Percentiles rank a stretch among this genome's conserved stretches.
Conservation (phyloP, 148 eudicot species). For the Amaranthus palmeri region DNA sequence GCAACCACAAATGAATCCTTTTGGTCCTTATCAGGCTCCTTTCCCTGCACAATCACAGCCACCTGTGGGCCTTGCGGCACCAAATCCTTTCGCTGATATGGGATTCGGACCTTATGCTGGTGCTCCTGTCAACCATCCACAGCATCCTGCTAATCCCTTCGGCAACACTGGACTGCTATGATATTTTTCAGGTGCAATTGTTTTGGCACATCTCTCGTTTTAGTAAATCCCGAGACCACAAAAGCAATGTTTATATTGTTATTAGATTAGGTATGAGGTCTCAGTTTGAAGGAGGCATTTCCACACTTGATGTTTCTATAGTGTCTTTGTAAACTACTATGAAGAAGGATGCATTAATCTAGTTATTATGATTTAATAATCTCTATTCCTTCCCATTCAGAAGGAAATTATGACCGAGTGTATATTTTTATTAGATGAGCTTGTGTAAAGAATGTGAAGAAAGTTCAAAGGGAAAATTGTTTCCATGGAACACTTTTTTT, state of each 20-base stretch:
- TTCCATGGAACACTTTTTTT: too few relatives aligned
- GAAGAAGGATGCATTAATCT: slow-evolving; percentile 7
- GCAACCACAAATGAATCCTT: slow-evolving; percentile 60
- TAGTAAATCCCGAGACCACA: slow-evolving; percentile 9
- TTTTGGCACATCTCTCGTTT: neutral
- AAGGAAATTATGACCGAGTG: neutral
- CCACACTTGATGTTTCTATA: neutral
- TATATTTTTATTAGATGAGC: too few relatives aligned
- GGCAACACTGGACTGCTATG: slow-evolving; percentile 39
- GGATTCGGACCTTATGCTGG: slow-evolving; percentile 35
- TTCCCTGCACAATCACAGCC: slow-evolving; percentile 56
- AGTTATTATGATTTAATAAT: slow-evolving; percentile 14
- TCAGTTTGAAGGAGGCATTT: neutral
- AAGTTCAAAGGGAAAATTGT: too few relatives aligned
- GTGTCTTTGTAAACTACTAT: neutral
- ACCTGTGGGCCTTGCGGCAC: slow-evolving; percentile 20
- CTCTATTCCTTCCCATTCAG: slow-evolving; percentile 1
- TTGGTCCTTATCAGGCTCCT: slow-evolving; percentile 56
- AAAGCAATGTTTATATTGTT: slow-evolving; percentile 10
- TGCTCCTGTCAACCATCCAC: slow-evolving; percentile 27
- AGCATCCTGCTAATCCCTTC: slow-evolving; percentile 40
- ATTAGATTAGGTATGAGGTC: slow-evolving; percentile 8
- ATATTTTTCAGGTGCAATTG: neutral
- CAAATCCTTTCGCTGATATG: slow-evolving; percentile 38
- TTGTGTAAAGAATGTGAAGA: too few relatives aligned